phyloP scores from a whole-genome alignment of 208 protist genomes.

The Naegleria lovaniensis region DNA sequence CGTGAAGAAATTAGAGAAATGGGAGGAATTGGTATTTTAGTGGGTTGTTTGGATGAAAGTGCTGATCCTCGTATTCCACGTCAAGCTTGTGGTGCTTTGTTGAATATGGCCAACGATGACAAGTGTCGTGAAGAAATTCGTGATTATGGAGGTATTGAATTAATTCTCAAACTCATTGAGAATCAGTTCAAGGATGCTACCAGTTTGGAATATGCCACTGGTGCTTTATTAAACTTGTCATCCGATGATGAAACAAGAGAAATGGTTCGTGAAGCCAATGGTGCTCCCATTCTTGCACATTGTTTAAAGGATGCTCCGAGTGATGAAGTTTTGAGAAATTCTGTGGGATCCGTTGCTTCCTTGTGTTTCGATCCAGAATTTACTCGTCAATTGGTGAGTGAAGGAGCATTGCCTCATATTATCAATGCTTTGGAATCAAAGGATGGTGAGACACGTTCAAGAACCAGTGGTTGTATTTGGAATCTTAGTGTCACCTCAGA shows the following conservation, averaged over 20 bases:
- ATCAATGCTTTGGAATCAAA: not conserved
- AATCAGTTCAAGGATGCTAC: not conserved
- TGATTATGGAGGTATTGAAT: not conserved
- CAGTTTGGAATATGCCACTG: not conserved
- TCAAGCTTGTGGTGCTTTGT: not conserved
- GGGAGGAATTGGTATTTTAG: not conserved
- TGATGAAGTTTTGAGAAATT: not conserved
- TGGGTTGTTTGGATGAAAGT: not conserved
- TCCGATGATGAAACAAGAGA: not conserved
- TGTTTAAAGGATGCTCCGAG: not conserved
- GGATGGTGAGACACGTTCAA: not conserved
- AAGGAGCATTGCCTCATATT: not conserved
- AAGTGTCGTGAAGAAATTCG: conserved; percentile 2
- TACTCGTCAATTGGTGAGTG: not conserved
- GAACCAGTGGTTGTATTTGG: not conserved
- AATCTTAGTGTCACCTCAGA: not conserved
- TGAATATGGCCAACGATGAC: conserved; percentile 2
- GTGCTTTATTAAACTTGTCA: not conserved
- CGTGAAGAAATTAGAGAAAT: not conserved
- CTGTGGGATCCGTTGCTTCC: not conserved
- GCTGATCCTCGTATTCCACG: not conserved
- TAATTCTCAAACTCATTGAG: not conserved
- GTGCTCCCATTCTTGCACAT: not conserved
- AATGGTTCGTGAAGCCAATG: not conserved
- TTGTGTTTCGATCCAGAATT: not conserved